Conservation (phyloP, 1,284 basidiomycete species). For the Puccinia coronata region DNA sequence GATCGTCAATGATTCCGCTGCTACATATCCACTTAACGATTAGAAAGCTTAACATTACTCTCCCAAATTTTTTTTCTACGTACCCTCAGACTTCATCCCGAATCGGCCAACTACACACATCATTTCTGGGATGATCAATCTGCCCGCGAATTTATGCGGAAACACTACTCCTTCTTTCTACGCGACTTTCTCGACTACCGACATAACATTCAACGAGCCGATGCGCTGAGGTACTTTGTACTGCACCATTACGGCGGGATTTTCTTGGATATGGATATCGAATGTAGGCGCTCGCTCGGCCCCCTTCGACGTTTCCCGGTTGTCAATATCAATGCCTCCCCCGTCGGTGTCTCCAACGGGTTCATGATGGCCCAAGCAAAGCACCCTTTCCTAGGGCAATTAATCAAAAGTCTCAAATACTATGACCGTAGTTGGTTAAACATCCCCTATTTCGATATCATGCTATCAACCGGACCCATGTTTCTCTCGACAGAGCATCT, state of each 20-base stretch:
- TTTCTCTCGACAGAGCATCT: conserved; percentile 51
- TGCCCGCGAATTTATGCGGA: conserved; percentile 45
- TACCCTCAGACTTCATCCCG: conserved; percentile 34
- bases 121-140: conserved; percentile 49
- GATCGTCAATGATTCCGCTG: too few relatives aligned
- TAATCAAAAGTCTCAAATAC: conserved; percentile 37
- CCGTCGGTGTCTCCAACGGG: conserved; percentile 51
- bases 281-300: conserved; percentile 47
- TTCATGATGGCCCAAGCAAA: conserved; percentile 50
- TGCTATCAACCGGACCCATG: conserved; percentile 50
- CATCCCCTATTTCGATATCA: conserved; percentile 48
- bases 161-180: conserved; percentile 46
- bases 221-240: conserved; percentile 50
- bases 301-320: conserved; percentile 45
- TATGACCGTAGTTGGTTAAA: conserved; percentile 49
- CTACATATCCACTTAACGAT: too few relatives aligned
- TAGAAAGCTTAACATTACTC: too few relatives aligned
- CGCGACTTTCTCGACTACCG: conserved; percentile 46
- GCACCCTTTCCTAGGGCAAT: conserved; percentile 50
- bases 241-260: conserved; percentile 50
- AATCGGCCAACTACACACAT: conserved; percentile 47
- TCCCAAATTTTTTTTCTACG: not conserved
- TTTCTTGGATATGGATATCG: conserved; percentile 50
- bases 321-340: conserved; percentile 51
- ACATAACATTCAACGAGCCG: conserved; percentile 49